These are phyloP conservation scores for Cladosporium velox DNA, from an alignment of 2,329 filamentous ascomycete genomes.

Conservation along the genomic window DNA sequence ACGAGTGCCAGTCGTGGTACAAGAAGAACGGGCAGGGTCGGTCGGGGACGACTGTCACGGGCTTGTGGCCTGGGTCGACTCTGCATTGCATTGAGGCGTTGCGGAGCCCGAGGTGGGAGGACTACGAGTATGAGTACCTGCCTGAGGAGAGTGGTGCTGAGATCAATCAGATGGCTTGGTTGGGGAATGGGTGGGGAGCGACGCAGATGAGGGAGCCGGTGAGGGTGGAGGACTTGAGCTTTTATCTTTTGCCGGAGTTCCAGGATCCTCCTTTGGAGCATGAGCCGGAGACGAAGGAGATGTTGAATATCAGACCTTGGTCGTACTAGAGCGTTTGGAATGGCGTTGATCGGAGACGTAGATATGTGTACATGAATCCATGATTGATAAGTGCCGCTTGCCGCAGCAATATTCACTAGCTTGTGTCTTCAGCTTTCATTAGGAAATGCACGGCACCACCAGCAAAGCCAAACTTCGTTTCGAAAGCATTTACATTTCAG, in stretches of 20 bases:
- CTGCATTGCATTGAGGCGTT: constrained; percentile 62
- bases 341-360: neutral
- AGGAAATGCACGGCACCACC: neutral
- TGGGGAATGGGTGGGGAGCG: constrained; percentile 67
- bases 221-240: constrained; percentile 42
- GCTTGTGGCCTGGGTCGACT: constrained; percentile 69
- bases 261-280: constrained; percentile 39
- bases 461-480: neutral
- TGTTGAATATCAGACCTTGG: constrained; percentile 40
- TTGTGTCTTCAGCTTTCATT: neutral
- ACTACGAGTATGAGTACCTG: constrained; percentile 56
- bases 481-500: neutral
- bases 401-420: neutral
- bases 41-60: constrained; percentile 64
- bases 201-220: constrained; percentile 53
- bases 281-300: constrained; percentile 43
- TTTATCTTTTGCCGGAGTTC: constrained; percentile 46
- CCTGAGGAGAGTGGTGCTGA: constrained; percentile 35
- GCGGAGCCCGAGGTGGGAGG: constrained; percentile 60
- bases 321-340: constrained; percentile 34
- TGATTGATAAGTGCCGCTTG: neutral
- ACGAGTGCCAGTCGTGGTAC: constrained; percentile 71
- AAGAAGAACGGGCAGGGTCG: constrained; percentile 57
- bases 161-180: constrained; percentile 60
- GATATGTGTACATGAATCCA: neutral